A percentile compares a stretch with the other conserved stretches of the same genome.
These are phyloP conservation scores for Tripterygium wilfordii DNA, from an alignment of 177 flowering plant genomes.

Conservation along the genomic window DNA sequence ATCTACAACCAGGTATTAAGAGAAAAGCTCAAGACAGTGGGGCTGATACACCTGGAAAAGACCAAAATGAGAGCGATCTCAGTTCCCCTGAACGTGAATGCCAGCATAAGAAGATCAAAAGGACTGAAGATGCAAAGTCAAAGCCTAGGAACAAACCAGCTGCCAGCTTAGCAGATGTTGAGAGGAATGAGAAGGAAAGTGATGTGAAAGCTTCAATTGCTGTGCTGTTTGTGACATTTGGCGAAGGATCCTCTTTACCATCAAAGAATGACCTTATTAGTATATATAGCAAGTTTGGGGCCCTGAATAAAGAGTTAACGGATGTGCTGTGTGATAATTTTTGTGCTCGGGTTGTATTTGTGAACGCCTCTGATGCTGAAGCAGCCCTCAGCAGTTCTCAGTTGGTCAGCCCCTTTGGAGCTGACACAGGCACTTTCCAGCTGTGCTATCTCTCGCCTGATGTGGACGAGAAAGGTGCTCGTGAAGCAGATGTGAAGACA, in stretches of 20 bases:
- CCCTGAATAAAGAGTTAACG: slow-evolving; percentile 29
- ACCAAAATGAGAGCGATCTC: slow-evolving; percentile 1
- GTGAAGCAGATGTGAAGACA: not conserved
- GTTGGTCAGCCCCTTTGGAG: slow-evolving; percentile 23
- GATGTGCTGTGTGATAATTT: slow-evolving; percentile 15
- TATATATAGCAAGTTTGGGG: slow-evolving; percentile 34
- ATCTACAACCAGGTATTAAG: slow-evolving; percentile 19
- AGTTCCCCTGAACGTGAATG: slow-evolving; percentile 2
- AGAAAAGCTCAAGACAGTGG: slow-evolving; percentile 18
- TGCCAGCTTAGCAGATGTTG: not conserved
- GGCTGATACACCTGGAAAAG: slow-evolving; percentile 2
- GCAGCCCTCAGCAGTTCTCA: slow-evolving; percentile 29
- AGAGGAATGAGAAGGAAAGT: not conserved
- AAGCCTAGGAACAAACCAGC: not conserved
- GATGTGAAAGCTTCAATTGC: not conserved
- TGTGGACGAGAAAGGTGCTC: slow-evolving; percentile 1
- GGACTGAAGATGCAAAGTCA: slow-evolving; percentile 5
- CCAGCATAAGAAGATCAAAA: not conserved
- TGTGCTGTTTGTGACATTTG: slow-evolving; percentile 29
- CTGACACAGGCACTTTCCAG: slow-evolving; percentile 16
- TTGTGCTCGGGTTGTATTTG: slow-evolving; percentile 29
- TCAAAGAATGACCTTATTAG: slow-evolving; percentile 39
- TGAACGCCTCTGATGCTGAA: slow-evolving; percentile 32
- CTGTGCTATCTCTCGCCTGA: slow-evolving; percentile 23
- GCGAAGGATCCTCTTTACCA: slow-evolving; percentile 31